Base-by-base conservation (phyloP, 2,329 filamentous ascomycete genomes). In the Dendryphion nanum region DNA sequence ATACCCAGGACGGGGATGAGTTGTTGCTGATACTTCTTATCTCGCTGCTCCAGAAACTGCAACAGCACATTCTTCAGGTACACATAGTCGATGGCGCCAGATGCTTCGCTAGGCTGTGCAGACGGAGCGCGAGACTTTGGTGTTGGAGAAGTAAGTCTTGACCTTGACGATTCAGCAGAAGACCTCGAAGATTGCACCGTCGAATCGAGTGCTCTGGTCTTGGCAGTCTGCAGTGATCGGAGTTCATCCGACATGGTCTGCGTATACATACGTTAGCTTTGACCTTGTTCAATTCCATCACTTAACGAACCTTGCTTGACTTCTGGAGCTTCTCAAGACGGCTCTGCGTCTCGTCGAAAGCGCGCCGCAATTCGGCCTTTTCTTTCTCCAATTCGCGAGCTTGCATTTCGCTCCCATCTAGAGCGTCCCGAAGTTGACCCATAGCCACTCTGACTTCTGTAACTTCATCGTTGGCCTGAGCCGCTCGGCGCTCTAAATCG, bases 351-450 rank as follows among this genome's bases (percentile, higher is more conserved):
- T 96, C 90, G 51, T 95, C 89, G 2, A 94, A 76, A 20, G 85
- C 75, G 29, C 81, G 79, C 31, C 86, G 79, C 35, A 95, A 69
- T 43, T 95, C 89, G 0, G 74, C 70, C 48, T 84, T 86, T 58
- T 95, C 87, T 67, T 82, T 87, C 64, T 96, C 90, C 4, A 86
- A 74, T n/a, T 93, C 86, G 19, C 82, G 78, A 0, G 86, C 81
- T 64, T 95, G 87, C 59, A 79, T 82, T 67, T 98, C 93, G 23
- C 86, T 91, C 33, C 88, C 86, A 51, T 97, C 90, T 1, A 98
- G 74, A 0, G 89, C 83, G 41, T 87, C 78, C 2, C 86, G 82
- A 20, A 98, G 74, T 50, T 87, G 83, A 5, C 80, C 75, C 70
- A 95, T 89, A 0, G 89, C 86, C 5, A 79, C 71, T 19, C 85